These are phyloP conservation scores for Castanea mollissima DNA, from an alignment of 306 rosid species.

Conservation along the genomic window DNA sequence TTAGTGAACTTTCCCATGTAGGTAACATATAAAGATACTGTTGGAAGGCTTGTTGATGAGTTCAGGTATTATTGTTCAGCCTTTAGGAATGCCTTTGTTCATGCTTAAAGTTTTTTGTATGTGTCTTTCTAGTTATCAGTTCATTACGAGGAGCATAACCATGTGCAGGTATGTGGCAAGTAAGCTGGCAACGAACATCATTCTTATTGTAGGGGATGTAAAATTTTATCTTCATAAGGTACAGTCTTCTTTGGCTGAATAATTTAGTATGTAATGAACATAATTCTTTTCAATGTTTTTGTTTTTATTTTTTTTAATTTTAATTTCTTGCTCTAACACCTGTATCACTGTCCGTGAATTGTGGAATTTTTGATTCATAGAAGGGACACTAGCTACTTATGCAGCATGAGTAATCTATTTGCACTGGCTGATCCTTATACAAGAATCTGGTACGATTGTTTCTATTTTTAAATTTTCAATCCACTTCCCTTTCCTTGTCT, in stretches of 20 bases:
- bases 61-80: background rate
- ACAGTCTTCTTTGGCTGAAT: slow-evolving; percentile 7
- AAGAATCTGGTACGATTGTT: background rate
- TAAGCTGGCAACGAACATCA: slow-evolving; percentile 71
- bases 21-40: background rate
- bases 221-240: slow-evolving; percentile 88
- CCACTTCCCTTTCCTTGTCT: background rate
- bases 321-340: background rate
- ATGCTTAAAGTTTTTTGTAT: background rate
- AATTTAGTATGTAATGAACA: background rate
- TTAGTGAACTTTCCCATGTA: background rate
- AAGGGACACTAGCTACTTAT: background rate
- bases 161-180: slow-evolving; percentile 78
- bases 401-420: background rate
- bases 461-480: background rate
- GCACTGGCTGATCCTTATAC: background rate
- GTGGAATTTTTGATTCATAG: background rate
- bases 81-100: background rate
- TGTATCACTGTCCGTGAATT: background rate
- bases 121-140: slow-evolving; percentile 4
- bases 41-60: background rate
- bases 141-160: slow-evolving; percentile 12
- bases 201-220: slow-evolving; percentile 57
- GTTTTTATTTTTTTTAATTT: background rate
- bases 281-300: background rate